These are phyloP conservation scores for Tubosaeta sp. DNA, from an alignment of 768 basidiomycete species.

Conservation along the genomic window DNA sequence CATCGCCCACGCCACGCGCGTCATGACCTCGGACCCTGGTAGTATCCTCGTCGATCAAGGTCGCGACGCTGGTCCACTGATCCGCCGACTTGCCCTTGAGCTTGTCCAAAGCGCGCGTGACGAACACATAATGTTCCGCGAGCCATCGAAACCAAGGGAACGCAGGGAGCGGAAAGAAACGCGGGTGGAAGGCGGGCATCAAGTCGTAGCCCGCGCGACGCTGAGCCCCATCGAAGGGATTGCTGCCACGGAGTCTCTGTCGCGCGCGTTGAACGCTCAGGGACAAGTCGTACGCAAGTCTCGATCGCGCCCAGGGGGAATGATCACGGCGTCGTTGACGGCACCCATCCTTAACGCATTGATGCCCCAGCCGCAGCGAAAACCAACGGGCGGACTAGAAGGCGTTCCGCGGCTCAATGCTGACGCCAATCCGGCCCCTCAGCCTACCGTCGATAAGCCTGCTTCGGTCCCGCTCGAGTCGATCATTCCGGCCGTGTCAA, in stretches of 20 bases:
- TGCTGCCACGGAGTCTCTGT: conserved; percentile 45
- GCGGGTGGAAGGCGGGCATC: conserved; percentile 25
- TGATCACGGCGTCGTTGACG: conserved; percentile 40
- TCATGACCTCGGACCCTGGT: conserved; percentile 77
- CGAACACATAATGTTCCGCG: conserved; percentile 45
- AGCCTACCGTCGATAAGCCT: conserved; percentile 29
- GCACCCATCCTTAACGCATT: conserved; percentile 62
- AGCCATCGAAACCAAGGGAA: conserved; percentile 40
- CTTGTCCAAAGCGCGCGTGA: conserved; percentile 68
- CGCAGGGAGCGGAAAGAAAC: conserved; percentile 36
- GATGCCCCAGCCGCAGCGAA: conserved; percentile 48
- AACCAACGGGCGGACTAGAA: conserved; percentile 29
- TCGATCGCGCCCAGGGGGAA: conserved; percentile 34
- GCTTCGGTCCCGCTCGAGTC: conserved; percentile 67
- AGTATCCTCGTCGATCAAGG: conserved; percentile 75
- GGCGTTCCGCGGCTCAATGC: conserved; percentile 9
- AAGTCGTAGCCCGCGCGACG: conserved; percentile 38
- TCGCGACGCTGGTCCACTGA: conserved; percentile 53
- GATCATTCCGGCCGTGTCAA: conserved; percentile 74
- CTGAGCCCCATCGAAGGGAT: conserved; percentile 38
- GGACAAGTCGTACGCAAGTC: conserved; percentile 31
- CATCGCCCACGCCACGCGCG: conserved; percentile 76
- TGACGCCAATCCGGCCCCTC: conserved; percentile 16
- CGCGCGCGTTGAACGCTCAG: conserved; percentile 41
- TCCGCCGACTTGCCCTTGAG: conserved; percentile 60